These are phyloP conservation scores for Myriangium duriaei DNA, from an alignment of 2,329 filamentous ascomycete species.

Conservation along the genomic window DNA sequence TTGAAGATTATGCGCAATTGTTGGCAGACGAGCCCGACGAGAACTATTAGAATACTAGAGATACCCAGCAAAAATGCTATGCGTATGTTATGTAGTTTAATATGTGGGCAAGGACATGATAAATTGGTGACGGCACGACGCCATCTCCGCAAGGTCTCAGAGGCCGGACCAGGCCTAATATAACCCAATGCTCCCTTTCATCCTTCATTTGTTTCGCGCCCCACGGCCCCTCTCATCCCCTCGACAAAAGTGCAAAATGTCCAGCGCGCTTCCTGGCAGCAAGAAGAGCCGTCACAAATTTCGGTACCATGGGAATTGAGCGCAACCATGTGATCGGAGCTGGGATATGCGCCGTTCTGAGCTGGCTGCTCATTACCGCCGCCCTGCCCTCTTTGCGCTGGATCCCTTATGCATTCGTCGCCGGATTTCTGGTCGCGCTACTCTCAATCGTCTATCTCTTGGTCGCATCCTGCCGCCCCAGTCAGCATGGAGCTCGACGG, in stretches of 20 bases:
- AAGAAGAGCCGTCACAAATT: constrained; percentile 15
- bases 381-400: constrained; percentile 76
- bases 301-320: constrained; percentile 53
- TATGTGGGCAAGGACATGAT: too few species aligned
- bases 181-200: too few species aligned
- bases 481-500: constrained; percentile 43
- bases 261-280: not conserved
- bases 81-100: too few species aligned
- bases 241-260: not conserved
- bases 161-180: not conserved
- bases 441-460: constrained; percentile 46
- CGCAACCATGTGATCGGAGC: constrained; percentile 59
- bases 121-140: too few species aligned
- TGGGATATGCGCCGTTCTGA: constrained; percentile 59
- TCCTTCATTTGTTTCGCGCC: not conserved
- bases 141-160: not conserved
- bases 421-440: constrained; percentile 48
- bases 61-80: constrained; percentile 5
- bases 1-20: constrained; percentile 77
- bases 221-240: not conserved
- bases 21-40: constrained; percentile 18
- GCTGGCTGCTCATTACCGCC: constrained; percentile 76
- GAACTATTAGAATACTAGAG: constrained; percentile 5
- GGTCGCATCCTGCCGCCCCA: constrained; percentile 48
- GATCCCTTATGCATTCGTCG: constrained; percentile 69